Evolutionary conservation across 2,329 filamentous ascomycete genomes (phyloP).

Genomic region (Colletotrichum sp.): DNA sequence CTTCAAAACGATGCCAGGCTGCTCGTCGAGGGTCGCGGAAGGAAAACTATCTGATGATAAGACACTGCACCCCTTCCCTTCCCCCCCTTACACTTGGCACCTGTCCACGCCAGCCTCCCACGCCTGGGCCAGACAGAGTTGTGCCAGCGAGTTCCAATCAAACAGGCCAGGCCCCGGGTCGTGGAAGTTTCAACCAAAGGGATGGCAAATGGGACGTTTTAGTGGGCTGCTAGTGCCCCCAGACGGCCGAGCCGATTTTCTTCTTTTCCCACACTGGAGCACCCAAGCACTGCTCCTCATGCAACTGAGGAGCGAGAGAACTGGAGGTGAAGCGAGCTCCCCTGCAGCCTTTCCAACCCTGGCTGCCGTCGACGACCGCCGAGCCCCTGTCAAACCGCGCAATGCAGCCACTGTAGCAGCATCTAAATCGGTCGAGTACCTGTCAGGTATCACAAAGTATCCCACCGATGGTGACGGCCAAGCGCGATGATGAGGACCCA

Average conservation of each 20-base stretch:
- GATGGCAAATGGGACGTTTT: slow-evolving; percentile 1
- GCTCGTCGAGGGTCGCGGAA: neutral
- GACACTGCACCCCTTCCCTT: neutral
- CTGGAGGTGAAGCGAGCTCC: neutral
- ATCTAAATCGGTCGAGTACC: neutral
- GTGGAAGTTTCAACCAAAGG: slow-evolving; percentile 2
- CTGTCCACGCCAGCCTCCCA: neutral
- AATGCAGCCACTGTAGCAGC: slow-evolving; percentile 1
- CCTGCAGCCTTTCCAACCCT: neutral
- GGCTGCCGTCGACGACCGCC: neutral
- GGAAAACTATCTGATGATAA: neutral
- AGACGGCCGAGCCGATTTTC: neutral
- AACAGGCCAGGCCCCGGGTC: neutral
- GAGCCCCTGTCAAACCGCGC: slow-evolving; percentile 4
- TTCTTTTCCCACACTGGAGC: neutral
- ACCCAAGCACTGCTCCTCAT: neutral
- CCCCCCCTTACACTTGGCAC: neutral
- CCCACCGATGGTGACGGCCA: neutral
- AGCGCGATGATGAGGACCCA: neutral
- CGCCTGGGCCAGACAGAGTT: neutral
- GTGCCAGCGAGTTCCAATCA: neutral
- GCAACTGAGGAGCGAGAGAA: neutral
- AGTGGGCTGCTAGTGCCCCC: neutral
- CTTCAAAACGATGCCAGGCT: neutral
- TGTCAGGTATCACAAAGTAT: neutral